Conservation (phyloP, 1,284 basidiomycete species). For the Microbotryum scabiosae region DNA sequence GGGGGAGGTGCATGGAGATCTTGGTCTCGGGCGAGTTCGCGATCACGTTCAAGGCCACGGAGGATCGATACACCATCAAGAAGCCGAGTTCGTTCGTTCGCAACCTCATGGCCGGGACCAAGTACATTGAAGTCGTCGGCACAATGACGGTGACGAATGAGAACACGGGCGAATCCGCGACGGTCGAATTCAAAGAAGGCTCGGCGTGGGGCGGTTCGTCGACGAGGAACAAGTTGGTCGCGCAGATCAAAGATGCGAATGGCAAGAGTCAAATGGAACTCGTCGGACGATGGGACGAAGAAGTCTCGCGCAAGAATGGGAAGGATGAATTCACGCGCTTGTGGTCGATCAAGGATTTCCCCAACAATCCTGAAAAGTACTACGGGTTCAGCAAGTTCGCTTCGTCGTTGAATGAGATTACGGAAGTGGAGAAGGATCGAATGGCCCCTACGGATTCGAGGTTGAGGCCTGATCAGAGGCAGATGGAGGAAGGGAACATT, state of each 20-base stretch:
- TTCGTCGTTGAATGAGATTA: slow-evolving; percentile 70
- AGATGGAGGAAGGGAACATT: slow-evolving; percentile 68
- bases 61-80: slow-evolving; percentile 30
- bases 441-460: slow-evolving; percentile 79
- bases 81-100: slow-evolving; percentile 80
- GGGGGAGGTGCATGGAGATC: slow-evolving; percentile 49
- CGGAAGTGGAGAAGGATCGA: slow-evolving; percentile 54
- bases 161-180: slow-evolving; percentile 49
- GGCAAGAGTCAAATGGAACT: slow-evolving; percentile 44
- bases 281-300: slow-evolving; percentile 30
- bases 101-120: slow-evolving; percentile 79
- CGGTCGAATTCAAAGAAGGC: slow-evolving; percentile 70
- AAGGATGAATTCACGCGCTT: slow-evolving; percentile 27
- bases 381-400: slow-evolving; percentile 64
- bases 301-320: slow-evolving; percentile 31
- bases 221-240: slow-evolving; percentile 58
- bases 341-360: slow-evolving; percentile 35
- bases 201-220: slow-evolving; percentile 30
- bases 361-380: slow-evolving; percentile 58
- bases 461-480: slow-evolving; percentile 72
- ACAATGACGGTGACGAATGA: slow-evolving; percentile 63
- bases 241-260: slow-evolving; percentile 50
- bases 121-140: slow-evolving; percentile 71
- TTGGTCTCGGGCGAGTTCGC: slow-evolving; percentile 19
- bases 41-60: slow-evolving; percentile 25